These are phyloP conservation scores for Pulveroboletus sp. DNA, from an alignment of 1,284 basidiomycete genomes.

Conservation along the genomic window DNA sequence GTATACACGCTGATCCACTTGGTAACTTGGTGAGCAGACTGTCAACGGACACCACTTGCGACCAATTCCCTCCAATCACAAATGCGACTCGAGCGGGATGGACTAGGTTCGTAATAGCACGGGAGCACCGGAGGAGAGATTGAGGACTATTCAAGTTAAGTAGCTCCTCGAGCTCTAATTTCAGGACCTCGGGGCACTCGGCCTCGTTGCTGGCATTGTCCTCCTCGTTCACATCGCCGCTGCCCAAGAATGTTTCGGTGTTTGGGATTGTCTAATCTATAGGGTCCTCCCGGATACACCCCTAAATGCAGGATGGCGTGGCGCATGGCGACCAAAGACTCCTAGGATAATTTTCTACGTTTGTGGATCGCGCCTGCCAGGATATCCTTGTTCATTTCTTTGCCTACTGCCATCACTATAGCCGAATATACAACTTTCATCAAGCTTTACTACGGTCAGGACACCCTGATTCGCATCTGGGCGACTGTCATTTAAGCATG, in stretches of 20 bases:
- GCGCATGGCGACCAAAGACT: too few relatives aligned
- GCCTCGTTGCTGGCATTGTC: constrained; percentile 13
- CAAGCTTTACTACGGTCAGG: neutral
- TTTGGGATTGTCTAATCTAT: constrained; percentile 10
- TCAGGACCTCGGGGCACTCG: neutral
- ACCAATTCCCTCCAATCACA: constrained; percentile 58
- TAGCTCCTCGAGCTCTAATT: neutral
- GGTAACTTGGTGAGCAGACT: constrained; percentile 50
- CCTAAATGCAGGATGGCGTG: too few relatives aligned
- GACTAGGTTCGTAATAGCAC: constrained; percentile 16
- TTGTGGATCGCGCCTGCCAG: neutral
- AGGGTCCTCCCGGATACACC: neutral
- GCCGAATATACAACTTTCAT: neutral
- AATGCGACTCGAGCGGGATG: constrained; percentile 31
- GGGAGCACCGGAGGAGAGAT: neutral
- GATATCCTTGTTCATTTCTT: neutral
- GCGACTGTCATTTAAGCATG: neutral
- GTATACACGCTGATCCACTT: constrained; percentile 57
- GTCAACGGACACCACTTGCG: constrained; percentile 44
- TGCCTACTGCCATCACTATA: neutral
- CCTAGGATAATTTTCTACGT: too few relatives aligned
- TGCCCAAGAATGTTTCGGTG: neutral
- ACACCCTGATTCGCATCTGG: constrained; percentile 1
- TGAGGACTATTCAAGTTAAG: neutral
- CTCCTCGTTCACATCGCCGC: constrained; percentile 7